phyloP scores from a whole-genome alignment of 1,284 basidiomycete species.

The Tylopilus sp. region DNA sequence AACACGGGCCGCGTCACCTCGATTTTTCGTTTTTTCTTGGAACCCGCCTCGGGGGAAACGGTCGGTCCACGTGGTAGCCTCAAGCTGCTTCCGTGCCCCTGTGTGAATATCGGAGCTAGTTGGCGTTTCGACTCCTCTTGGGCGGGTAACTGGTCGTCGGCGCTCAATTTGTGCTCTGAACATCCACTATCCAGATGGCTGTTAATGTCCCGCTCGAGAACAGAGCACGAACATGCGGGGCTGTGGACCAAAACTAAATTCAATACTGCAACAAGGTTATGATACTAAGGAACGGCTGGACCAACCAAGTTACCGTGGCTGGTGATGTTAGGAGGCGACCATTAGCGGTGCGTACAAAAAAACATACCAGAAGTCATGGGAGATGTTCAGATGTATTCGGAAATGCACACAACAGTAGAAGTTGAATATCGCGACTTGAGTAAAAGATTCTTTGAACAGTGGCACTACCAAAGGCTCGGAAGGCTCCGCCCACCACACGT shows the following conservation, averaged over 20 bases:
- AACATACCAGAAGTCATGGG: slow-evolving; percentile 21
- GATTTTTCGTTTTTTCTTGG: slow-evolving; percentile 33
- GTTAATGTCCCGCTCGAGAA: slow-evolving; percentile 44
- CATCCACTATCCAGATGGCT: slow-evolving; percentile 47
- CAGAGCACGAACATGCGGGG: slow-evolving; percentile 43
- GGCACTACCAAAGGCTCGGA: too few relatives aligned
- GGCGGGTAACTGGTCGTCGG: background rate
- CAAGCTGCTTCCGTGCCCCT: slow-evolving; percentile 15
- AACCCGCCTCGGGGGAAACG: background rate
- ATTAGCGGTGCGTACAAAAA: background rate
- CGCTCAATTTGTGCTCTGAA: slow-evolving; percentile 19
- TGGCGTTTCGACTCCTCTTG: slow-evolving; percentile 19
- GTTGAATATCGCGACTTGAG: background rate
- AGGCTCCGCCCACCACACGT: background rate
- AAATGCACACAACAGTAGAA: background rate
- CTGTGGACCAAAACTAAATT: slow-evolving; percentile 25
- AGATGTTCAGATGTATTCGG: background rate
- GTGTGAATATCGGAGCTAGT: slow-evolving; percentile 32
- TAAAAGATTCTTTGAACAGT: background rate
- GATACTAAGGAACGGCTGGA: slow-evolving; percentile 4
- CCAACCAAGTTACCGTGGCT: slow-evolving; percentile 26
- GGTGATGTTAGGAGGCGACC: background rate
- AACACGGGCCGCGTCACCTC: slow-evolving; percentile 5
- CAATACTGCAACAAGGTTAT: background rate
- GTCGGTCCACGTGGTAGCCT: background rate